Evolutionary conservation across 2,329 filamentous ascomycete genomes (phyloP).

Genomic region (Hymenoscyphus salicellus): DNA sequence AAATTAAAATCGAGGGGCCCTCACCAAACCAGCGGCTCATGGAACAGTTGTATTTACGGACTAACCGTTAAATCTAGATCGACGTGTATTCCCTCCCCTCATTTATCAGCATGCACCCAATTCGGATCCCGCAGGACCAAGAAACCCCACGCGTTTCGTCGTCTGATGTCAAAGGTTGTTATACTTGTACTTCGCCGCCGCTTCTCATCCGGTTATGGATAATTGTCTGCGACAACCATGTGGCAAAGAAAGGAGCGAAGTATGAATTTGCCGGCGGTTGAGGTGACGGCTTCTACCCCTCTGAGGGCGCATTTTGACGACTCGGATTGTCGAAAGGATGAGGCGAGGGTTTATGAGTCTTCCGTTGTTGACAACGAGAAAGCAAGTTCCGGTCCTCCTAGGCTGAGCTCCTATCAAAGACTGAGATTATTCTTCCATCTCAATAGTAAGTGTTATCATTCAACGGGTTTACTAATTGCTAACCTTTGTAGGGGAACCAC

Average conservation of each 20-base stretch:
- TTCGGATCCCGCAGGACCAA: constrained; percentile 6
- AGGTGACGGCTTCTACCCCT: constrained; percentile 13
- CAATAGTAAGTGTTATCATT: constrained; percentile 7
- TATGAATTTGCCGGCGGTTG: constrained; percentile 9
- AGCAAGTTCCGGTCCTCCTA: not conserved
- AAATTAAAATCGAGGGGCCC: not conserved
- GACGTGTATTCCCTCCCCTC: constrained; percentile 3
- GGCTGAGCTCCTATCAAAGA: not conserved
- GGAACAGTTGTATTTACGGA: constrained; percentile 9
- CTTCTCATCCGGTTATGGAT: constrained; percentile 4
- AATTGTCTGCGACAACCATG: constrained; percentile 8
- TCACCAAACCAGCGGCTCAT: constrained; percentile 3
- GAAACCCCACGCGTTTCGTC: constrained; percentile 14
- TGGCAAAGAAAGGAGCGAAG: constrained; percentile 8
- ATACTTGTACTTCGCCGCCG: constrained; percentile 8
- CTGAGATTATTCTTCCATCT: constrained; percentile 7
- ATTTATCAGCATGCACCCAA: not conserved
- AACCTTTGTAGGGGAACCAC: constrained; percentile 7
- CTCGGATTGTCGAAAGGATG: constrained; percentile 9
- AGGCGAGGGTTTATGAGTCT: not conserved
- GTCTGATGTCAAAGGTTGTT: constrained; percentile 9
- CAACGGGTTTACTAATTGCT: not conserved
- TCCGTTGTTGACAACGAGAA: constrained; percentile 6
- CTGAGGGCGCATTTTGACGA: constrained; percentile 11
- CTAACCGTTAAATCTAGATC: not conserved